Evolutionary conservation across 176 grass and related monocot genomes (phyloP).

Genomic region (Carex myosuroides): DNA sequence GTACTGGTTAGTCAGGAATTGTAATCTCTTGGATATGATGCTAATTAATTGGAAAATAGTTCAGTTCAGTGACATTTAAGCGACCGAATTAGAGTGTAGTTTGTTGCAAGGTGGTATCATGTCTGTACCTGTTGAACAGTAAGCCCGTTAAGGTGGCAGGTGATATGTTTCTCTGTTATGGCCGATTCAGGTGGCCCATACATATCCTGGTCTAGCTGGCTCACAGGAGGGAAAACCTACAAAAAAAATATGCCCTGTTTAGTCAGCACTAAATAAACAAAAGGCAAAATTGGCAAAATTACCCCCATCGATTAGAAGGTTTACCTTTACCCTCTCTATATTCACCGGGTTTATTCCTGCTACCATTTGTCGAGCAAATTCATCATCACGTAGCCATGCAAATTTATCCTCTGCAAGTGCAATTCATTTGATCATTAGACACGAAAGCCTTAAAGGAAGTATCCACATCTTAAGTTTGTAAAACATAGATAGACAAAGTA

Average conservation of each 20-base stretch:
- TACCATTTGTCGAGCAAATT: conserved; percentile 77
- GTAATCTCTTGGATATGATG: not conserved
- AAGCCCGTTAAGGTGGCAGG: conserved; percentile 64
- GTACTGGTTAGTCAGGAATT: not conserved
- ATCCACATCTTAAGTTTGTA: not conserved
- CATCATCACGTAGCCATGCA: conserved; percentile 98
- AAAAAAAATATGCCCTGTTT: conserved; percentile 3
- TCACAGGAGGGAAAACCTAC: conserved; percentile 83
- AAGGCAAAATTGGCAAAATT: not conserved
- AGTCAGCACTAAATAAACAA: not conserved
- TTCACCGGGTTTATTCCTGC: conserved; percentile 94
- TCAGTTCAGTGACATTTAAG: not conserved
- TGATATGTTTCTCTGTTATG: conserved; percentile 66
- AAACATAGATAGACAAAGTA: not conserved
- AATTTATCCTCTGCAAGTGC: conserved; percentile 79
- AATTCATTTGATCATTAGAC: not conserved
- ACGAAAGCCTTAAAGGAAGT: not conserved
- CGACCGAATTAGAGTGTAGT: not conserved
- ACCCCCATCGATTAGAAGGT: not conserved
- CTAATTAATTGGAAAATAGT: not conserved
- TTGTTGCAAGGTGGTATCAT: not conserved
- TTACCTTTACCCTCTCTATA: conserved; percentile 74
- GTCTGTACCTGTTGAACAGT: conserved; percentile 72
- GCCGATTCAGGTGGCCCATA: conserved; percentile 81
- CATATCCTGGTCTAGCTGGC: conserved; percentile 60